Conservation (phyloP, 2,329 filamentous ascomycete genomes). For the Aspergillus ochraceoroseus region DNA sequence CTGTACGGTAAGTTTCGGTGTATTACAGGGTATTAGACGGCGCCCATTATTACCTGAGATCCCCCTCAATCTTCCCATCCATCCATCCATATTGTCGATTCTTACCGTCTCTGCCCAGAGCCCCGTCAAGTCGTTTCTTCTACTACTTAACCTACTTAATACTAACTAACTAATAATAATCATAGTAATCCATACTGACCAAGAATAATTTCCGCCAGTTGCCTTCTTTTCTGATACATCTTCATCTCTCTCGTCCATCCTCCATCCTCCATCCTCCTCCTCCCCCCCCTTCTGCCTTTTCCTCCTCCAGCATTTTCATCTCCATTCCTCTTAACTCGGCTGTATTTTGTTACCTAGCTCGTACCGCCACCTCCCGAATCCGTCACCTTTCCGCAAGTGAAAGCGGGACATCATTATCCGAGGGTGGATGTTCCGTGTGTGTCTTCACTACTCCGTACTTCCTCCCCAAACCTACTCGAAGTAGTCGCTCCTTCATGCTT, state of each 20-base stretch:
- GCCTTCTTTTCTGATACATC: conserved; percentile 3
- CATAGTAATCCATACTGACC: too few relatives aligned
- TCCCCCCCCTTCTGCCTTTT: conserved; percentile 1
- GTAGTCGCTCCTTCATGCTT: conserved; percentile 41
- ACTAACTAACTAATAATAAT: too few relatives aligned
- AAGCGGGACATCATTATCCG: conserved; percentile 38
- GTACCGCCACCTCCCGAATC: conserved; percentile 30
- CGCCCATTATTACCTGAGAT: not conserved
- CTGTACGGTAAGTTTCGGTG: not conserved
- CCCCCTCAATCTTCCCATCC: too few relatives aligned
- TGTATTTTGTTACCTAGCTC: conserved; percentile 16
- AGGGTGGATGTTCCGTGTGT: conserved; percentile 37
- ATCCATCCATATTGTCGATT: too few relatives aligned
- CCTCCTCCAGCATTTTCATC: not conserved
- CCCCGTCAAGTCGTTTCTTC: not conserved
- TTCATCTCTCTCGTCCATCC: not conserved
- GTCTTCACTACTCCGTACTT: conserved; percentile 28
- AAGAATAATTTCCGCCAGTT: conserved; percentile 14
- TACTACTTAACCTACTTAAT: too few relatives aligned
- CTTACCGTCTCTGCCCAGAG: too few relatives aligned
- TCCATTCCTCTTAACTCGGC: conserved; percentile 7
- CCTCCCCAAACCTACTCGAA: too few relatives aligned
- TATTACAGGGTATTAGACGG: not conserved
- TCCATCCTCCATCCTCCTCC: not conserved
- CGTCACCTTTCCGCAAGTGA: conserved; percentile 31